phyloP scores from a whole-genome alignment of 2,329 filamentous ascomycete genomes.

The Gliomastix tumulicola region DNA sequence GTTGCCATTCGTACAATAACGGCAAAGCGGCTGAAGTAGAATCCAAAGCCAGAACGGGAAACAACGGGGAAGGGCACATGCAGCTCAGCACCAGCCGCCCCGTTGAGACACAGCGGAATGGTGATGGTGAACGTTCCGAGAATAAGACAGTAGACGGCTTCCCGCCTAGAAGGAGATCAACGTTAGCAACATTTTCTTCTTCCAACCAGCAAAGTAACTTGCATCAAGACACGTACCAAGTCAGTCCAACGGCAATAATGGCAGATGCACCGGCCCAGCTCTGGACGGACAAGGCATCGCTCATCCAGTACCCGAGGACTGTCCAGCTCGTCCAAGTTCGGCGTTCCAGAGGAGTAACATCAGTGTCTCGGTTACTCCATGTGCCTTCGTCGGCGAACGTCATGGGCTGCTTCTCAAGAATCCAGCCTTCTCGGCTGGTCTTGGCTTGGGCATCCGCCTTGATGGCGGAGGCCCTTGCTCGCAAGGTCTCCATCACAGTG shows the following conservation, averaged over 20 bases:
- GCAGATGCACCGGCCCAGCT: slow-evolving; percentile 12
- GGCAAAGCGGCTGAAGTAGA: slow-evolving; percentile 20
- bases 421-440: slow-evolving; percentile 2
- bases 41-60: slow-evolving; percentile 26
- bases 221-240: slow-evolving; percentile 7
- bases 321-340: slow-evolving; percentile 13
- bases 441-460: not conserved
- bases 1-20: slow-evolving; percentile 33
- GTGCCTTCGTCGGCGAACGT: slow-evolving; percentile 2
- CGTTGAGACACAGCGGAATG: slow-evolving; percentile 33
- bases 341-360: slow-evolving; percentile 5
- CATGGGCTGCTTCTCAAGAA: slow-evolving; percentile 2
- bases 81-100: slow-evolving; percentile 23
- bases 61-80: slow-evolving; percentile 26
- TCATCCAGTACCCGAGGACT: slow-evolving; percentile 15
- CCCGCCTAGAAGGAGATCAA: slow-evolving; percentile 17
- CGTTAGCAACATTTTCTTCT: too few species aligned
- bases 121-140: slow-evolving; percentile 31
- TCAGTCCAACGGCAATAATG: slow-evolving; percentile 14
- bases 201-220: not conserved
- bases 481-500: not conserved
- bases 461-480: not conserved
- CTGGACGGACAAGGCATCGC: slow-evolving; percentile 13
- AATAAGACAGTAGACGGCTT: slow-evolving; percentile 30
- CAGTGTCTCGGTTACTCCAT: slow-evolving; percentile 3